Base-by-base conservation (phyloP, 2,329 filamentous ascomycete species). In the Colletotrichum sp. region DNA sequence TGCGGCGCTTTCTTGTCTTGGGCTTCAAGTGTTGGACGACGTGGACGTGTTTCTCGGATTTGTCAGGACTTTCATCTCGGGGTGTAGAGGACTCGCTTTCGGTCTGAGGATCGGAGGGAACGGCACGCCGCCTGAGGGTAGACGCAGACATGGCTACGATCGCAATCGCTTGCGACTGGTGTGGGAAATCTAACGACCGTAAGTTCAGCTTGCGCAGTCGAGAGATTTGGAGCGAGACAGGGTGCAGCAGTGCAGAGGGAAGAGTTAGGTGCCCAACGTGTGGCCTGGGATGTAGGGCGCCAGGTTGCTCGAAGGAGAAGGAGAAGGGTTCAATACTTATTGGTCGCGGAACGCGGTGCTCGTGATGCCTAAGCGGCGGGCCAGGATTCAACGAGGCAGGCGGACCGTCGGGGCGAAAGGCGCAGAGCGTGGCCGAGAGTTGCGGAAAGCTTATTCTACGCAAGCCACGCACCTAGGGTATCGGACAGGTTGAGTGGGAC, bases 1-100 rank as follows among this genome's bases (percentile, higher is more conserved):
- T 94, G 75, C 93, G 91, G 78, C 94, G 91, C 84, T 96, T 97
- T 76, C 90, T 90, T 66, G 85, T 87, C 77, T 89, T 90, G 13
- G 84, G 82, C 27, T 79, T 80, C 9, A 72, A 33, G 31, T 69
- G 59, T 69, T 86, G 84, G 75, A 88, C 81, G 55, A 88, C 81
- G 72, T 86, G 86, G 69, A 87, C 81, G 69, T 84, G 83, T 24
- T 83, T 80, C 54, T 77, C 79, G 34, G 78, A 68, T 54, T 80
- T 81, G 36, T 77, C 78, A 16, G 84, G 80, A 77, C 81, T 83
- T 65, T 82, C 81, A 29, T 84, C 83, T 74, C 79, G 80, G 11
- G 57, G 66, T 11, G 76, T 75, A 9, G 74, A 57, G 21, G 65
- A 34, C 31, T 77, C 76, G 70, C 73, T 78, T 3, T 76, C 77